These are phyloP conservation scores for Rhodotorula diobovata DNA, from an alignment of 768 basidiomycete genomes.

Conservation along the genomic window DNA sequence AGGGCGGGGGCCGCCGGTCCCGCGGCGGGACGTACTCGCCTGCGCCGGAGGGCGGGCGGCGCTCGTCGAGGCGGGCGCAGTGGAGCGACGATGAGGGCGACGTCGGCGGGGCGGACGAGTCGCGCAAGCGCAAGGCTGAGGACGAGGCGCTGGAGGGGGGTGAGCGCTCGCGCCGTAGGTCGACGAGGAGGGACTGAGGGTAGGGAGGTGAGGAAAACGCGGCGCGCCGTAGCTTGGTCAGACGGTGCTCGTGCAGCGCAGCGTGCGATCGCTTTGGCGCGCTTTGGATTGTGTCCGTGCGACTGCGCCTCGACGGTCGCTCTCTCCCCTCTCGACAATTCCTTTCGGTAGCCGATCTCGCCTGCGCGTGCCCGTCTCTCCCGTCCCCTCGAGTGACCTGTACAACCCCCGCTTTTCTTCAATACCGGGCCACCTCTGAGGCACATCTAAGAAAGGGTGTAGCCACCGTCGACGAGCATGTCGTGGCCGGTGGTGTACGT, in stretches of 20 bases:
- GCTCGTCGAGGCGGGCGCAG: constrained; percentile 12
- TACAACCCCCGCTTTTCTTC: too few species aligned
- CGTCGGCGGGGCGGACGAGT: not conserved
- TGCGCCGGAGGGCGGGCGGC: not conserved
- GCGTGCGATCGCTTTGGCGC: too few species aligned
- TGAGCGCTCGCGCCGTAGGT: constrained; percentile 19
- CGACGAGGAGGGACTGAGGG: constrained; percentile 12
- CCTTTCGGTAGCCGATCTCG: too few species aligned
- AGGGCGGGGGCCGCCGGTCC: constrained; percentile 6
- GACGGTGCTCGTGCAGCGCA: too few species aligned
- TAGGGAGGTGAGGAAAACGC: too few species aligned
- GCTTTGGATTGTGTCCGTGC: too few species aligned
- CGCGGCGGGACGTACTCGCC: constrained; percentile 6
- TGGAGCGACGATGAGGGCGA: constrained; percentile 36
- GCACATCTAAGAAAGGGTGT: constrained; percentile 29
- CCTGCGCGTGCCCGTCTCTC: too few species aligned
- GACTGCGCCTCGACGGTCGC: too few species aligned
- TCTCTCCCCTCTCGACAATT: too few species aligned
- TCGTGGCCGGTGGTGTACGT: not conserved
- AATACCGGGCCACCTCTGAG: too few species aligned
- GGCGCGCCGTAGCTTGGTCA: too few species aligned
- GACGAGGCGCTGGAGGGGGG: constrained; percentile 11
- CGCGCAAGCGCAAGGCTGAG: constrained; percentile 37
- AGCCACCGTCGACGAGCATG: constrained; percentile 10
- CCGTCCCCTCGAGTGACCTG: too few species aligned